phyloP scores from a whole-genome alignment of 257 asterid species.

The Linaria vulgaris region DNA sequence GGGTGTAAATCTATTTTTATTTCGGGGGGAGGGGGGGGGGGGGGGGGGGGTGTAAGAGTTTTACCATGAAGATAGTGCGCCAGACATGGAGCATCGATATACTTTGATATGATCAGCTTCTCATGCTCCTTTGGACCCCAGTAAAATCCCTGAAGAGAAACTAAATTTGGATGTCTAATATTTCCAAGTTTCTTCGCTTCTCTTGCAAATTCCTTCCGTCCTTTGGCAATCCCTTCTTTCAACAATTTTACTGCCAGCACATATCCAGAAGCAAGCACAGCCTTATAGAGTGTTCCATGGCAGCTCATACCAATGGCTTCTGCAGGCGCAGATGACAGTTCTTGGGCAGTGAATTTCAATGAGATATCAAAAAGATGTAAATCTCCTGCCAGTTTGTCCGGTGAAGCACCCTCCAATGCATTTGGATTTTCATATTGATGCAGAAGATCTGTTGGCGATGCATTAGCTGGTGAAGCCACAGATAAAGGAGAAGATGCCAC shows the following conservation, averaged over 20 bases:
- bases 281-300: constrained; percentile 81
- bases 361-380: constrained; percentile 63
- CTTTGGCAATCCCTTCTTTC: constrained; percentile 75
- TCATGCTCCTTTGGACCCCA: constrained; percentile 95
- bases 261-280: constrained; percentile 57
- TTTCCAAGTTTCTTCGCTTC: constrained; percentile 81
- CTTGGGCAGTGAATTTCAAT: constrained; percentile 66
- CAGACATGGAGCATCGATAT: constrained; percentile 59
- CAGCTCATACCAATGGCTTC: constrained; percentile 82
- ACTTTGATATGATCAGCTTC: constrained; percentile 69
- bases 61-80: constrained; percentile 72
- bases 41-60: no score
- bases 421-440: constrained; percentile 39
- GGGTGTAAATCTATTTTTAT: no score
- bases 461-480: constrained; percentile 30
- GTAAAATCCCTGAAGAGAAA: constrained; percentile 72
- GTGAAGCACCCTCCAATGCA: constrained; percentile 64
- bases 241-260: constrained; percentile 77
- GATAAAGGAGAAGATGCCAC: constrained; percentile 39
- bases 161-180: constrained; percentile 65
- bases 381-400: constrained; percentile 84
- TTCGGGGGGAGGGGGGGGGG: no score
- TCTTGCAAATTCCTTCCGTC: constrained; percentile 70
- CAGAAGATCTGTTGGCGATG: constrained; percentile 37
- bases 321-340: constrained; percentile 82